These are phyloP conservation scores for Excoecaria agallocha DNA, from an alignment of 345 rosid genomes.

Conservation along the genomic window DNA sequence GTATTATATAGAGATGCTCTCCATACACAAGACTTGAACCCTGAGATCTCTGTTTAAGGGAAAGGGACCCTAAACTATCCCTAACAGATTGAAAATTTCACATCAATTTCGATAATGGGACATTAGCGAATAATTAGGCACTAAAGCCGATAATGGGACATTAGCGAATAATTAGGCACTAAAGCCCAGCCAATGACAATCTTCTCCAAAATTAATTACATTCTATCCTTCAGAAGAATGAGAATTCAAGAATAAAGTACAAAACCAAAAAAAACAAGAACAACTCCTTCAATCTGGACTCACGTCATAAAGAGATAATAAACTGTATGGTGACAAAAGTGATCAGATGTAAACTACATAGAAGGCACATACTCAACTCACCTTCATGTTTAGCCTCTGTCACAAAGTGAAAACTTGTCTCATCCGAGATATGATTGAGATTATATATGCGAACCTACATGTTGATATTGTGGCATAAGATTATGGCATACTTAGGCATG, in stretches of 20 bases:
- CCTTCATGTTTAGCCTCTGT: slow-evolving; percentile 49
- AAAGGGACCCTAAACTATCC: too few species aligned
- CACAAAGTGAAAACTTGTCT: slow-evolving; percentile 39
- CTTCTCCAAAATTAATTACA: neutral
- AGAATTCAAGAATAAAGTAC: neutral
- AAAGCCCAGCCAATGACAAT: neutral
- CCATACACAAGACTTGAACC: too few species aligned
- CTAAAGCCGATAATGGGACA: neutral
- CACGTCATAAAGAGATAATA: neutral
- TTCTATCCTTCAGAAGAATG: neutral
- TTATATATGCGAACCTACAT: slow-evolving; percentile 53
- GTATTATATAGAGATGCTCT: too few species aligned
- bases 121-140: neutral
- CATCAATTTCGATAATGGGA: neutral
- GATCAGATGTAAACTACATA: neutral
- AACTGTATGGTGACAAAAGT: neutral
- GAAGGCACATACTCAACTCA: slow-evolving; percentile 18
- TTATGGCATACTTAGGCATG: neutral
- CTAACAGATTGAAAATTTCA: neutral
- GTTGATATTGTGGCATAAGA: neutral
- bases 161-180: neutral
- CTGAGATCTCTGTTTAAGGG: too few species aligned
- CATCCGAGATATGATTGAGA: slow-evolving; percentile 30
- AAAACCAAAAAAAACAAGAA: neutral
- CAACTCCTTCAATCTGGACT: neutral